Evolutionary conservation across 352 stramenopile genomes (phyloP).

Genomic region (Globisporangium emineosum): DNA sequence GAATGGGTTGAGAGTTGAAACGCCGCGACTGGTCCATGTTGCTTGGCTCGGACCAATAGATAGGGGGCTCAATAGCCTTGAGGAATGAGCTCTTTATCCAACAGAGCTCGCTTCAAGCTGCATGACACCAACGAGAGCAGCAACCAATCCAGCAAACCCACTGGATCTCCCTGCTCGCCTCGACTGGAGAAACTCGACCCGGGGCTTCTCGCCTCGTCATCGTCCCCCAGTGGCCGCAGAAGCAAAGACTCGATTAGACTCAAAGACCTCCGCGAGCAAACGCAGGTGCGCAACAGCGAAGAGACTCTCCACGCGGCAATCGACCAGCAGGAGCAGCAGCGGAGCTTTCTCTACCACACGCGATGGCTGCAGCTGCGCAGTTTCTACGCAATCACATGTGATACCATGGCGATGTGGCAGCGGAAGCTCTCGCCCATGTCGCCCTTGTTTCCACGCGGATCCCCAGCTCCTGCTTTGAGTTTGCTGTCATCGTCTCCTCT

Average conservation of each 20-base stretch:
- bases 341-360: conserved; percentile 31
- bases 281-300: conserved; percentile 20
- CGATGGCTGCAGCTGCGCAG: conserved; percentile 43
- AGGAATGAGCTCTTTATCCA: conserved; percentile 3
- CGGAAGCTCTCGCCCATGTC: conserved; percentile 4
- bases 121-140: background rate
- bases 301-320: conserved; percentile 14
- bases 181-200: conserved; percentile 5
- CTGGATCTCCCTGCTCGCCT: background rate
- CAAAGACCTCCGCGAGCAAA: conserved; percentile 41
- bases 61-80: background rate
- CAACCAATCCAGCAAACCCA: background rate
- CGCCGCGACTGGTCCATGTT: background rate
- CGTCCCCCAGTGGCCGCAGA: background rate
- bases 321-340: conserved; percentile 36
- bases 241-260: conserved; percentile 20
- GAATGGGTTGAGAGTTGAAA: background rate
- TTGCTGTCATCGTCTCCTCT: background rate
- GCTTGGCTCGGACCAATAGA: background rate
- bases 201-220: too few relatives aligned
- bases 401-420: conserved; percentile 11
- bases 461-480: background rate
- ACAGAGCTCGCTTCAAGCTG: background rate
- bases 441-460: background rate
- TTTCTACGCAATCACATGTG: conserved; percentile 43